phyloP scores from a whole-genome alignment of 1,284 basidiomycete species.

The Ustilago xerochloae region DNA sequence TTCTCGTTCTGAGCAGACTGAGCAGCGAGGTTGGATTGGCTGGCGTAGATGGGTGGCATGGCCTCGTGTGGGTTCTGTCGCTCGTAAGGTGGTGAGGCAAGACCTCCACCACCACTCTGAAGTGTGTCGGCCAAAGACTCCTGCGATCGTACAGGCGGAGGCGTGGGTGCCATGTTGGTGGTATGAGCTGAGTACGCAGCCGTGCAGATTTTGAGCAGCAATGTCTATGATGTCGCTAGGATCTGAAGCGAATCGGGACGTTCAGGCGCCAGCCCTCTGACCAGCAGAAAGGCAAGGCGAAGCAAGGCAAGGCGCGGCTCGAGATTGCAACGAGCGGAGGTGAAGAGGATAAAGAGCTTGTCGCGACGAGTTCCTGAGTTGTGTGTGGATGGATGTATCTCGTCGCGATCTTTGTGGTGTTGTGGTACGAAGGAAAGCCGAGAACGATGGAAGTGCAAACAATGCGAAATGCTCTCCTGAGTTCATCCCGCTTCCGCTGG shows the following conservation, averaged over 20 bases:
- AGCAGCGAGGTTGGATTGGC: slow-evolving; percentile 34
- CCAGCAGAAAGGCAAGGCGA: slow-evolving; percentile 14
- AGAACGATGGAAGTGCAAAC: neutral
- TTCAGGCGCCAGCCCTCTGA: slow-evolving; percentile 1
- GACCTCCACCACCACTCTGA: slow-evolving; percentile 23
- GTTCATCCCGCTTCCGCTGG: neutral
- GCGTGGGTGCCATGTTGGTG: slow-evolving; percentile 5
- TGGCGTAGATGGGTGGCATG: slow-evolving; percentile 47
- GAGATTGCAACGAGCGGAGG: too few relatives aligned
- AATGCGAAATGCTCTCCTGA: neutral
- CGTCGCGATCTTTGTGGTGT: slow-evolving; percentile 7
- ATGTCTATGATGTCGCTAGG: neutral
- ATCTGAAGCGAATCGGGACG: neutral
- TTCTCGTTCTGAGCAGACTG: neutral
- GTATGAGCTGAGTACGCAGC: neutral
- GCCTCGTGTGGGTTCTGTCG: slow-evolving; percentile 21
- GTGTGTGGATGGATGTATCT: neutral
- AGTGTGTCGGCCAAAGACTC: slow-evolving; percentile 29
- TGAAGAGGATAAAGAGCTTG: neutral
- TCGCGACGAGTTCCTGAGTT: slow-evolving; percentile 11
- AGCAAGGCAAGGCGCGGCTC: too few relatives aligned
- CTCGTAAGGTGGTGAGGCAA: slow-evolving; percentile 53
- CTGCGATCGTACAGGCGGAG: slow-evolving; percentile 18
- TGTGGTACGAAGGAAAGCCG: neutral
- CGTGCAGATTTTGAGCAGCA: neutral